Conservation (phyloP, 2,329 filamentous ascomycete genomes). For the Tolypocladium amazonense region DNA sequence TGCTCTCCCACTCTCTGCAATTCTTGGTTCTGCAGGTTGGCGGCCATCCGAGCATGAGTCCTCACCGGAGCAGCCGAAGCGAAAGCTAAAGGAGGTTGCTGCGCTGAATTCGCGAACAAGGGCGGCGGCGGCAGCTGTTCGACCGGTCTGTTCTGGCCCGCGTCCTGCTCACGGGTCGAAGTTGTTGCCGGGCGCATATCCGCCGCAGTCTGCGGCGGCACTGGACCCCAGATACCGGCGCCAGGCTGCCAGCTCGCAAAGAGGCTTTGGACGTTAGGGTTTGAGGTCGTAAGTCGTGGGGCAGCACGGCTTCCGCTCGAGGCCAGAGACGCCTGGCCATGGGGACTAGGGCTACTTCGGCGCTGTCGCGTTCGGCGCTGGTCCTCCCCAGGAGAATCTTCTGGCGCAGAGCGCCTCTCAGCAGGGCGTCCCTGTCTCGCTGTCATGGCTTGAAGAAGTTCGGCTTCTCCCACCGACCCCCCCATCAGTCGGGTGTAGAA, state of each 20-base stretch:
- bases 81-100: background rate
- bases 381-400: conserved; percentile 13
- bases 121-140: background rate
- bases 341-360: conserved; percentile 6
- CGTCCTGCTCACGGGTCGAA: background rate
- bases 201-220: background rate
- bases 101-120: background rate
- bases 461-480: conserved; percentile 5
- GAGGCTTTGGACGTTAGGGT: background rate
- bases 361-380: conserved; percentile 18
- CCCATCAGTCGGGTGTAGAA: conserved; percentile 8
- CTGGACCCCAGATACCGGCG: background rate
- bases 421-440: conserved; percentile 5
- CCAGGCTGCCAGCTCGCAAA: background rate
- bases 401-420: conserved; percentile 16
- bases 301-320: background rate
- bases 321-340: background rate
- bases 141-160: background rate
- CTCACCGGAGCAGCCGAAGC: background rate
- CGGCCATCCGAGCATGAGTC: background rate
- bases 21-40: background rate
- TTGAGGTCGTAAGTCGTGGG: background rate
- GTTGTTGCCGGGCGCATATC: background rate
- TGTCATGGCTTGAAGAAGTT: conserved; percentile 6
- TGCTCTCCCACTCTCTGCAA: background rate